Percentiles rank a stretch among this genome's conserved stretches.
These are phyloP conservation scores for Sphagnurus paluster DNA, from an alignment of 1,284 basidiomycete genomes.

Conservation along the genomic window DNA sequence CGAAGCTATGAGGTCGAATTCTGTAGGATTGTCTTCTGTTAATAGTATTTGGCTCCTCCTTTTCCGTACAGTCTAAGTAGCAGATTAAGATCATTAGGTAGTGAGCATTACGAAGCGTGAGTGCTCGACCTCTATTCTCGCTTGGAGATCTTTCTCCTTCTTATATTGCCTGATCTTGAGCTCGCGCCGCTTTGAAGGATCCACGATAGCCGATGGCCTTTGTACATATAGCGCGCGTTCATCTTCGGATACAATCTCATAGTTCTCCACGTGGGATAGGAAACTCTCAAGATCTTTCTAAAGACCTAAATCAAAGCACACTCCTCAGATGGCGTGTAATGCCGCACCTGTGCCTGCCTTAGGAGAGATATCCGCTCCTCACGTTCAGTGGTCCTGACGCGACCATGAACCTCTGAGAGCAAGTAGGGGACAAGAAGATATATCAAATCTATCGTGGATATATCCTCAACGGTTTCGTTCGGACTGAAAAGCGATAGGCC, in stretches of 20 bases:
- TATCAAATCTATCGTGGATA: slow-evolving; percentile 77
- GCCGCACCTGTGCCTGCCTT: slow-evolving; percentile 59
- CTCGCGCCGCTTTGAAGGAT: slow-evolving; percentile 74
- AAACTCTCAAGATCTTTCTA: slow-evolving; percentile 65
- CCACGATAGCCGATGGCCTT: slow-evolving; percentile 47
- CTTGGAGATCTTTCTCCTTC: slow-evolving; percentile 77
- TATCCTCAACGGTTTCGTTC: slow-evolving; percentile 85
- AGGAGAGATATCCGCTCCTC: slow-evolving; percentile 62
- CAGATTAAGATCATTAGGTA: background rate
- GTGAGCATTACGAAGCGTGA: background rate
- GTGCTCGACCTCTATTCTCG: slow-evolving; percentile 62
- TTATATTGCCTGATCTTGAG: slow-evolving; percentile 87
- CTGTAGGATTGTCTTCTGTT: slow-evolving; percentile 38
- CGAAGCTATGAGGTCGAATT: slow-evolving; percentile 63
- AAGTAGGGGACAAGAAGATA: slow-evolving; percentile 82
- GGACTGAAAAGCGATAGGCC: slow-evolving; percentile 79
- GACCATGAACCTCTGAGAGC: slow-evolving; percentile 70
- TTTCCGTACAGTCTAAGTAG: slow-evolving; percentile 51
- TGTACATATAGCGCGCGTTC: slow-evolving; percentile 58
- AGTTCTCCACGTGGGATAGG: slow-evolving; percentile 59
- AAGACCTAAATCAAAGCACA: slow-evolving; percentile 21
- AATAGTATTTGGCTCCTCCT: slow-evolving; percentile 42
- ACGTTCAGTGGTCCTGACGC: slow-evolving; percentile 58
- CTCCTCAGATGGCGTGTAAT: slow-evolving; percentile 5
- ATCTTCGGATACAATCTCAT: slow-evolving; percentile 65